Base-by-base conservation (phyloP, 2,329 filamentous ascomycete genomes). In the Paraphoma sp. region DNA sequence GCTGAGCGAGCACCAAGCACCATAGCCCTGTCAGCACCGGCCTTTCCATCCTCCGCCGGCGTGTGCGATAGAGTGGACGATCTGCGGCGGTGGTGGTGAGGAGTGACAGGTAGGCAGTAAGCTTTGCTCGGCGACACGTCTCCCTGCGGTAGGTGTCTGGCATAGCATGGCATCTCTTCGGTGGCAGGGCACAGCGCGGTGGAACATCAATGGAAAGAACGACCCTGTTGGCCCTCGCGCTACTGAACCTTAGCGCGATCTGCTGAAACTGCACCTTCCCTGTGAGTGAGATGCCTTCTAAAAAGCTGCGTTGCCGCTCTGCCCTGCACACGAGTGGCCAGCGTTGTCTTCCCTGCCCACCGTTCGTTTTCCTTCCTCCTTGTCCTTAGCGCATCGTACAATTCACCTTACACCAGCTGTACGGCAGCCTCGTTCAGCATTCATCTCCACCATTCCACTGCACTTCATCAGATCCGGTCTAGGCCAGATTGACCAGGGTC, bases 401-500 rank as follows among this genome's bases (percentile, higher is more conserved):
- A 16, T 41, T 41, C 8, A 41, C 6, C n/a, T n/a, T 48, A 8
- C 23, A 23, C 2, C 23, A 23, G 23, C 23, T 23, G 23, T 49
- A 16, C 47, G 31, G 17, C 51, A 46, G 50, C 50, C 43, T 48
- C 44, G 29, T 18, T 11, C 33, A 36, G 18, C 43, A 23, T 44
- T 44, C 45, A 48, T 48, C 51, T 53, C 51, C 51, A 53, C 51
- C 51, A 48, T n/a, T 44, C 51, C 17, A 17, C 51, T 31, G 16
- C 45, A 16, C 28, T 17, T 31, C 10, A 29, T 38, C 47, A n/a
- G 12, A 53, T 18, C 44, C 41, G 43, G 50, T 42, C 51, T 53
- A 48, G 51, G 29, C 45, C 38, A 48, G 45, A 28, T 45, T 40
- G 16, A 38, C 6, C 30, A 29, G 38, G 45, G 18, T 52, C 51